Conservation (phyloP, 106 monocot genomes). For the Acorus gramineus region DNA sequence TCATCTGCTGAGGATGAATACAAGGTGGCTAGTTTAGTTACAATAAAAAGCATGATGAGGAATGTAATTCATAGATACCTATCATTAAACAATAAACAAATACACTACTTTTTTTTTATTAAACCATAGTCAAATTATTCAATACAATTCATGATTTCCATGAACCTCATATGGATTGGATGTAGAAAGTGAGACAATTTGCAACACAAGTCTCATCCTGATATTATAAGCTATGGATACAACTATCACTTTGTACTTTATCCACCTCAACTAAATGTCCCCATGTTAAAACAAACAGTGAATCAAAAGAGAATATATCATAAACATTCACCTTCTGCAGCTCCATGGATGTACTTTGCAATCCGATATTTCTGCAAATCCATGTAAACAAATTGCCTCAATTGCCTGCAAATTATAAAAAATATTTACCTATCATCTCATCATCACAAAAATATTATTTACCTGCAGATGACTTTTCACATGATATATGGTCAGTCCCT, state of each 20-base stretch:
- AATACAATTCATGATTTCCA: no score
- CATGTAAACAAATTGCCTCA: not conserved
- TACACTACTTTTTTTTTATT: not conserved
- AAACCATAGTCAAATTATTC: no score
- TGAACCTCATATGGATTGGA: no score
- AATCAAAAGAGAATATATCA: not conserved
- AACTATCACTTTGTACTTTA: no score
- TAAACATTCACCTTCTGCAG: slow-evolving; percentile 32
- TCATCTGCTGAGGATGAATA: not conserved
- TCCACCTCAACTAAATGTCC: no score
- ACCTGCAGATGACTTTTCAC: slow-evolving; percentile 79
- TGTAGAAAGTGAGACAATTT: no score
- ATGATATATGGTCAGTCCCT: slow-evolving; percentile 54
- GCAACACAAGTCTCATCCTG: no score
- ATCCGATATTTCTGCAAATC: slow-evolving; percentile 47
- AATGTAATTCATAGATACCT: no score
- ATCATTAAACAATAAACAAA: not conserved
- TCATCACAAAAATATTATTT: not conserved
- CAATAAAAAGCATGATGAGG: no score
- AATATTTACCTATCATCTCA: not conserved
- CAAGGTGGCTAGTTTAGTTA: no score
- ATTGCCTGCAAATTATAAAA: not conserved
- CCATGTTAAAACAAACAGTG: no score
- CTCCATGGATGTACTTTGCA: slow-evolving; percentile 39
- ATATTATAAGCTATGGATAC: no score